A percentile compares a stretch with the other conserved stretches of the same genome.
Evolutionary conservation across 164 flowering plant genomes (phyloP).

Genomic region (Chimonanthus salicifolius): DNA sequence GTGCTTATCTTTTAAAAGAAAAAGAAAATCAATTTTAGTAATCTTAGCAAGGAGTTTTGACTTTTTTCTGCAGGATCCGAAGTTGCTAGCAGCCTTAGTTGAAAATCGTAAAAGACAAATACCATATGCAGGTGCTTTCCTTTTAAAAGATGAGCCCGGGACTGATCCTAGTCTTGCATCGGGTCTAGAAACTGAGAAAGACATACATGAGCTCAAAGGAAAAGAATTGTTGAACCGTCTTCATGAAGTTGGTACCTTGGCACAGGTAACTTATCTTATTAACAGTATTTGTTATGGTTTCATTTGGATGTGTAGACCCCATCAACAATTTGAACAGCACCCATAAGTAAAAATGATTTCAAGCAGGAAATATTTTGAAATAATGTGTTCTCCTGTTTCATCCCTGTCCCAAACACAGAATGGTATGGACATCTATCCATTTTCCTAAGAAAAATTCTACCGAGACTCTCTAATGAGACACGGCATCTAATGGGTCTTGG

Average conservation of each 20-base stretch:
- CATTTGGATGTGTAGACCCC: neutral
- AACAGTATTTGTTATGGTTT: neutral
- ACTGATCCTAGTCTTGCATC: constrained; percentile 41
- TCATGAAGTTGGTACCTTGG: constrained; percentile 96
- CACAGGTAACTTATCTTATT: constrained; percentile 49
- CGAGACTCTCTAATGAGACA: too few species aligned
- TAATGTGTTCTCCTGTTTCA: too few species aligned
- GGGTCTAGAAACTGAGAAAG: constrained; percentile 64
- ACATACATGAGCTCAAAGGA: constrained; percentile 63
- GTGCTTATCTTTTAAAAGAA: too few species aligned
- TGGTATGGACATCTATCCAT: too few species aligned
- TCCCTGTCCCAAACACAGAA: too few species aligned
- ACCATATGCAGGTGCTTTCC: constrained; percentile 95
- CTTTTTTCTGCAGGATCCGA: constrained; percentile 67
- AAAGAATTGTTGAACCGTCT: constrained; percentile 76
- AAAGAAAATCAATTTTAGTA: neutral
- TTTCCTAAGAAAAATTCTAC: too few species aligned
- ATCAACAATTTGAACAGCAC: too few species aligned
- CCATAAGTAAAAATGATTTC: too few species aligned
- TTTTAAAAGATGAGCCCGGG: constrained; percentile 78
- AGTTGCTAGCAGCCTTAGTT: constrained; percentile 67
- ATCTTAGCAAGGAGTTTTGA: neutral
- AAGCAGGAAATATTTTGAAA: too few species aligned
- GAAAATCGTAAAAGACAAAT: constrained; percentile 80
- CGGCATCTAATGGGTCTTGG: too few species aligned